Conservation (phyloP, 768 basidiomycete species). For the Rhodotorula taiwanensis region DNA sequence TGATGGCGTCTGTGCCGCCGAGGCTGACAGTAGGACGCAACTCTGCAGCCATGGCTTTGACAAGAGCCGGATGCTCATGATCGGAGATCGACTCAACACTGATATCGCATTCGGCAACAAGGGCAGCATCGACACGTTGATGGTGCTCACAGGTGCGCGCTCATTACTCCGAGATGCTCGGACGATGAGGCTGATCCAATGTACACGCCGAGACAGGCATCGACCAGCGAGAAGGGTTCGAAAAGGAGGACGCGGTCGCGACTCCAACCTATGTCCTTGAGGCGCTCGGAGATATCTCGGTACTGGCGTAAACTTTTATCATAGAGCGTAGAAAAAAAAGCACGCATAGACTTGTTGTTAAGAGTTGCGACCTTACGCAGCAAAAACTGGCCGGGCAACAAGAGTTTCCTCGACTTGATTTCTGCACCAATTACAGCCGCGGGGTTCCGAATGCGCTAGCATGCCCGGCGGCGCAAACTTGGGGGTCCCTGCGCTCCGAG, state of each 20-base stretch:
- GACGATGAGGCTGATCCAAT: background rate
- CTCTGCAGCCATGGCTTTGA: conserved; percentile 69
- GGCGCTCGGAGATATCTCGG: conserved; percentile 68
- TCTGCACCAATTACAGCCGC: background rate
- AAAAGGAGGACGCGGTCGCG: conserved; percentile 60
- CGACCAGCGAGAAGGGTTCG: conserved; percentile 64
- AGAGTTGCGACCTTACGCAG: no score
- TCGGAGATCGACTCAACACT: conserved; percentile 90
- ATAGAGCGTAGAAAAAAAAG: no score
- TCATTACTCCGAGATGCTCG: background rate
- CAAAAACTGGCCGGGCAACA: no score
- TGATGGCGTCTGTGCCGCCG: no score
- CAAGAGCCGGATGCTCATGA: conserved; percentile 80
- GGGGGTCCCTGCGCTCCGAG: background rate
- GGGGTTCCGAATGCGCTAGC: conserved; percentile 5
- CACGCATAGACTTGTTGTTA: no score
- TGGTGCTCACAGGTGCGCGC: conserved; percentile 74
- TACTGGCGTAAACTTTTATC: conserved; percentile 37
- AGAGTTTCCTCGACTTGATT: no score
- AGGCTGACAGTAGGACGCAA: background rate
- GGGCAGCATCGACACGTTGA: conserved; percentile 75
- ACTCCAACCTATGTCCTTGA: conserved; percentile 75
- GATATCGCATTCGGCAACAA: conserved; percentile 89
- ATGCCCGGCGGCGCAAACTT: background rate
- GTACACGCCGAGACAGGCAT: conserved; percentile 61